Conservation (phyloP, 2,329 filamentous ascomycete genomes). For the Paecilomyces variotii region DNA sequence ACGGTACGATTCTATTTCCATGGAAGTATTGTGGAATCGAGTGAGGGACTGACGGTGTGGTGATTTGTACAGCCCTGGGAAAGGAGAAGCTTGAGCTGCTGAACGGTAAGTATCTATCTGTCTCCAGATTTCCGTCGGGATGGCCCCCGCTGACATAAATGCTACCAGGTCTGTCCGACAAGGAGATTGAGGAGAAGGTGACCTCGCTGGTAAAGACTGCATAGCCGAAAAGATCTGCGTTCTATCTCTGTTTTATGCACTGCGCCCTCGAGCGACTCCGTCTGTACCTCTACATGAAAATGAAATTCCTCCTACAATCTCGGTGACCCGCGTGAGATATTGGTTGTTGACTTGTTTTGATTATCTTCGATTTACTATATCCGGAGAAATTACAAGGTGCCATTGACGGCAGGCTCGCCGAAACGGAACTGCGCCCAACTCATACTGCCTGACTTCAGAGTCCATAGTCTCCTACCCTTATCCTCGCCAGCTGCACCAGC, state of each 20-base stretch:
- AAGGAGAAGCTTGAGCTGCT: conserved; percentile 59
- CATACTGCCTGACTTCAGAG: conserved; percentile 43
- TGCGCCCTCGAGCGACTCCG: background rate
- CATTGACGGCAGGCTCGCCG: conserved; percentile 27
- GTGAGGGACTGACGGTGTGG: background rate
- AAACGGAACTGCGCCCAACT: conserved; percentile 51
- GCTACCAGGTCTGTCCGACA: conserved; percentile 54
- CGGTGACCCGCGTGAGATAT: background rate
- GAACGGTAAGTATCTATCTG: conserved; percentile 40
- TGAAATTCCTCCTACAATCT: background rate
- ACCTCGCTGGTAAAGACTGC: conserved; percentile 52
- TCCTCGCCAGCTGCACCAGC: conserved; percentile 48
- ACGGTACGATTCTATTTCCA: conserved; percentile 52
- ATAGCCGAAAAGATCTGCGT: background rate
- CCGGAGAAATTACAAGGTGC: conserved; percentile 13
- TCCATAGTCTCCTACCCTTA: conserved; percentile 40
- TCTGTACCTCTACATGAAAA: background rate
- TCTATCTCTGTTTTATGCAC: background rate
- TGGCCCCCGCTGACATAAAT: conserved; percentile 6
- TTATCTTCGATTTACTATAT: background rate
- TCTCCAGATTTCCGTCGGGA: background rate
- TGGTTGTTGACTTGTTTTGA: background rate
- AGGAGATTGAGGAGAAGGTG: conserved; percentile 63
- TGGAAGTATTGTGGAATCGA: background rate
- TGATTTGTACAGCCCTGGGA: conserved; percentile 49